Conservation (phyloP, 345 rosid species). For the Microthlaspi erraticum region DNA sequence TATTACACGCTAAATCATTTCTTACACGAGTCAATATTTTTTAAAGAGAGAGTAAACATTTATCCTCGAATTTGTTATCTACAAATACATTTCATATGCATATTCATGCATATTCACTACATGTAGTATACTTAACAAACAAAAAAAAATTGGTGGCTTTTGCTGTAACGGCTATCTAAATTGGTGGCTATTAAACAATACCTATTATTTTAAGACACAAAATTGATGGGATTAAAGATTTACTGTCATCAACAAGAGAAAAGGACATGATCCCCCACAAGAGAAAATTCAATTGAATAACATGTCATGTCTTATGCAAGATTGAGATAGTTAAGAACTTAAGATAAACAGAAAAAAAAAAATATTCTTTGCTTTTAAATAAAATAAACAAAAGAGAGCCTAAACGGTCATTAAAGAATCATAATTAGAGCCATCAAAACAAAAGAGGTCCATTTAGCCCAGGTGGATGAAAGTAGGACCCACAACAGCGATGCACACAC, state of each 20-base stretch:
- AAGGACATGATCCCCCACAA: conserved; percentile 35
- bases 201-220: neutral
- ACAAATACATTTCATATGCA: neutral
- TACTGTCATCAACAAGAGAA: conserved; percentile 3
- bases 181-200: conserved; percentile 35
- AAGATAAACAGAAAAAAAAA: conserved; percentile 1
- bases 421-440: conserved; percentile 25
- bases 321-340: neutral
- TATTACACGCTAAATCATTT: neutral
- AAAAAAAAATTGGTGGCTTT: neutral
- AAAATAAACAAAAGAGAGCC: neutral
- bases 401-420: conserved; percentile 31
- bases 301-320: neutral
- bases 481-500: conserved; percentile 37
- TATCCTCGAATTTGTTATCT: neutral
- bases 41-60: neutral
- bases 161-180: conserved; percentile 31
- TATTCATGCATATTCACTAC: neutral
- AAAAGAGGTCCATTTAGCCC: conserved; percentile 11
- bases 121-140: no score
- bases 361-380: conserved; percentile 12
- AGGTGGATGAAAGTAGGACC: conserved; percentile 9
- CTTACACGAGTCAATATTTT: neutral
- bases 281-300: conserved; percentile 2
- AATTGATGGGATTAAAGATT: neutral